phyloP scores from a whole-genome alignment of 1,284 basidiomycete species.

The Fomitopsis palustris region DNA sequence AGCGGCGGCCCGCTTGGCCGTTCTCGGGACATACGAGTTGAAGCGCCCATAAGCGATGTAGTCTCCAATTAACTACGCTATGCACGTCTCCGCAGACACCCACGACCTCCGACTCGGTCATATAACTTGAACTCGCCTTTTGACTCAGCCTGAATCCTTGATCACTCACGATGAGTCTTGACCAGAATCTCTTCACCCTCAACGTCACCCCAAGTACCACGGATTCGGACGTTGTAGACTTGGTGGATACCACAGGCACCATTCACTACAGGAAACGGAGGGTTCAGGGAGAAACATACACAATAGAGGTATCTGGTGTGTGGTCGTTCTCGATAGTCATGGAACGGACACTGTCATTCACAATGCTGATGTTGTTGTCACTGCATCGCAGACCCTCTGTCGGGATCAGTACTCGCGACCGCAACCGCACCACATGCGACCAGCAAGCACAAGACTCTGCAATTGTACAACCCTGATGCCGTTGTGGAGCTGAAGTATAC shows the following conservation, averaged over 20 bases:
- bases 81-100: background rate
- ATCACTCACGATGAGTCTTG: slow-evolving; percentile 58
- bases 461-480: slow-evolving; percentile 71
- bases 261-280: slow-evolving; percentile 70
- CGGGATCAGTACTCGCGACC: slow-evolving; percentile 60
- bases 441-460: slow-evolving; percentile 70
- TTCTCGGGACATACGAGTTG: too few relatives aligned
- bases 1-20: background rate
- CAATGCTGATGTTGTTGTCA: background rate
- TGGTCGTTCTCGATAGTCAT: background rate
- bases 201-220: slow-evolving; percentile 54
- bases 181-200: slow-evolving; percentile 79
- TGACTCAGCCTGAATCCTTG: background rate
- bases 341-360: background rate
- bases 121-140: background rate
- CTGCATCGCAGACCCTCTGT: slow-evolving; percentile 56
- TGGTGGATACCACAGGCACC: slow-evolving; percentile 58
- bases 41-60: background rate
- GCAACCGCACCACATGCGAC: slow-evolving; percentile 59
- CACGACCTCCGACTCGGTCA: background rate
- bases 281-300: slow-evolving; percentile 47
- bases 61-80: background rate
- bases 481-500: slow-evolving; percentile 70
- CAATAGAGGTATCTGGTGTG: slow-evolving; percentile 64
- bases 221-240: slow-evolving; percentile 58